Percentiles rank a stretch among this genome's conserved stretches.
phyloP scores from a whole-genome alignment of 2,329 filamentous ascomycete species.

The Calonectria pauciramosa region DNA sequence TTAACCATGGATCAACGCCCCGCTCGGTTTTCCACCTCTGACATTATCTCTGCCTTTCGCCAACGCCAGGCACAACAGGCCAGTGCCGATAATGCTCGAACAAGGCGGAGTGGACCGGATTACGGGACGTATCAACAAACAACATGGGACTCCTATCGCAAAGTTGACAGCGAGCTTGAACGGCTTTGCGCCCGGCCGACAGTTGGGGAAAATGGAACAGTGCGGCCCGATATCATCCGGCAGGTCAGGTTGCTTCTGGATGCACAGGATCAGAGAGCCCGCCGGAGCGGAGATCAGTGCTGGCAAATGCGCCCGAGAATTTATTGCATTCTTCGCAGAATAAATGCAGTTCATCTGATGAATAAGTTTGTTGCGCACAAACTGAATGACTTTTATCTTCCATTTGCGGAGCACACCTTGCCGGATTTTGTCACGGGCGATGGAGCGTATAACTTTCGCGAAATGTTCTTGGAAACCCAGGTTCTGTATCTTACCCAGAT shows the following conservation, averaged over 20 bases:
- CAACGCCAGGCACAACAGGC: not conserved
- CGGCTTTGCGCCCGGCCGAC: not conserved
- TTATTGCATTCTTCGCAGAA: not conserved
- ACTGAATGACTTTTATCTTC: not conserved
- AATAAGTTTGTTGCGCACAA: not conserved
- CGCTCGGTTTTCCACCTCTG: not conserved
- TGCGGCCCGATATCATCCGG: not conserved
- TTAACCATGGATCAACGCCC: not conserved
- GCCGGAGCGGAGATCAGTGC: not conserved
- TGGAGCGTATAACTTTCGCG: not conserved
- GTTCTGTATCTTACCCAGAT: not conserved
- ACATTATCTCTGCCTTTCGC: not conserved
- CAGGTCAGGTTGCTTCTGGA: not conserved
- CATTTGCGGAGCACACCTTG: not conserved
- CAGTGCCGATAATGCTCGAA: not conserved
- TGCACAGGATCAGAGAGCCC: not conserved
- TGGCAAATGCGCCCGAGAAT: not conserved
- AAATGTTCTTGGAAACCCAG: not conserved
- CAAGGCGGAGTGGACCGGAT: not conserved
- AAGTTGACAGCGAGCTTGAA: not conserved
- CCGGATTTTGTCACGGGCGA: not conserved
- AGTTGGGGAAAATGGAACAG: not conserved
- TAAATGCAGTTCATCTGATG: not conserved
- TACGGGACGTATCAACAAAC: not conserved
- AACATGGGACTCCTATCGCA: not conserved